Base-by-base conservation (phyloP, 2,329 filamentous ascomycete genomes). In the Arthroderma sp. region DNA sequence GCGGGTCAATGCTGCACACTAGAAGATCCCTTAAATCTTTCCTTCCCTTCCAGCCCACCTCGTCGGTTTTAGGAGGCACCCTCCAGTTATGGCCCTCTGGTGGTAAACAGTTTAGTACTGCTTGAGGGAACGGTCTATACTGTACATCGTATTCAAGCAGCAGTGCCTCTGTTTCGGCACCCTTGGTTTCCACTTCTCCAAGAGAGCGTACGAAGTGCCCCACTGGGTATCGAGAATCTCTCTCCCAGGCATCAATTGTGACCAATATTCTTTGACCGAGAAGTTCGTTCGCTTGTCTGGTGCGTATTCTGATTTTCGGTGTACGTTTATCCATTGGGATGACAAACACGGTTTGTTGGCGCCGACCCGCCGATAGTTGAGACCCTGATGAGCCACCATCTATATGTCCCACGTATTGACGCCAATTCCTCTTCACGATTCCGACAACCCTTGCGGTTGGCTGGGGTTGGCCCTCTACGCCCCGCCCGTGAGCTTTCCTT, bases 281-380 rank as follows among this genome's bases (percentile, higher is more conserved):
- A 3, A 98, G 74, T 56, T 94, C 86, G 10, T 80, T 79, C 27
- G 87, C 88, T 64, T 96, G 91, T 42, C 91, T 77, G 7, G 91
- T 96, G 42, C 88, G 81, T 44, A 98, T 79, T 38, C 87, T 79
- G 55, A 98, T 95, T 69, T 96, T 98, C 2, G 91, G 91, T 22
- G 98, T 84, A 56, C 86, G 83, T 71, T 94, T 96, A 65, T 98
- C 89, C 89, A 98, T 96, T 3, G 91, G 88, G 40, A 96, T 80
- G 11, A 98, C 73, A 64, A 98, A 98, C 9, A 98, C 87, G 10
- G 78, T 93, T 60, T 95, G 87, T 60, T 93, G 86, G 55, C 83
- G 83, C 47, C 87, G 77, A 29, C 85, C 86, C 54, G 87, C 81
- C 48, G 79, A 81, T 1, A 77, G 76, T 3, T 79, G 76, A 43